Percentiles rank a stretch among this genome's conserved stretches.
Evolutionary conservation across 2,329 filamentous ascomycete species (phyloP).

Genomic region (Talaromyces albobiverticillius): DNA sequence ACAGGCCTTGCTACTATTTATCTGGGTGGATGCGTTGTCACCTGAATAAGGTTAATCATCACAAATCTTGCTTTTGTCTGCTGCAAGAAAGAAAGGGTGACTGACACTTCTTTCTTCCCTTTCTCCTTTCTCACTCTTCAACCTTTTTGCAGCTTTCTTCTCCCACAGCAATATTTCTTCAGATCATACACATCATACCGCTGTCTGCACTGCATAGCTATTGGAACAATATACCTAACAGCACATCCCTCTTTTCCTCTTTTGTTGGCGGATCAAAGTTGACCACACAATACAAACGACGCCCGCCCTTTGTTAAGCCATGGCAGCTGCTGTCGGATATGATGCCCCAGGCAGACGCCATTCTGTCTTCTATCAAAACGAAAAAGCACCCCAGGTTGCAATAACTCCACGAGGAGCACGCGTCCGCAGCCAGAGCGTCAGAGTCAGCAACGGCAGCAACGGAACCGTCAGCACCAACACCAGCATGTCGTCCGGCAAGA

Average conservation of each 20-base stretch:
- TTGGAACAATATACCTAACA: background rate
- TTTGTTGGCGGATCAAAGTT: background rate
- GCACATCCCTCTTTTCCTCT: background rate
- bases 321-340: conserved; percentile 3
- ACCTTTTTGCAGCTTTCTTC: conserved; percentile 5
- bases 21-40: background rate
- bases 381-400: conserved; percentile 36
- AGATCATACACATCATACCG: background rate
- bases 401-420: conserved; percentile 45
- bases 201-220: background rate
- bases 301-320: conserved; percentile 3
- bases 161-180: background rate
- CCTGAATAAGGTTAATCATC: background rate
- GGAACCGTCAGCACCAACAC: conserved; percentile 72
- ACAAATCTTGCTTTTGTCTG: background rate
- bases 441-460: conserved; percentile 71
- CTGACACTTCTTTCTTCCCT: conserved; percentile 15
- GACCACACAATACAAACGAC: background rate
- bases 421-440: conserved; percentile 54
- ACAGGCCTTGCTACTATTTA: conserved; percentile 6
- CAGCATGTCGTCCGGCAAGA: conserved; percentile 68
- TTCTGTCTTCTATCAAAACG: conserved; percentile 36
- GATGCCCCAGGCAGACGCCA: conserved; percentile 57
- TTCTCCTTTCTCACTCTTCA: conserved; percentile 19
- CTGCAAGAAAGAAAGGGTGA: conserved; percentile 12